Base-by-base conservation (phyloP, 140 eudicot species). In the Erigeron philadelphicus region DNA sequence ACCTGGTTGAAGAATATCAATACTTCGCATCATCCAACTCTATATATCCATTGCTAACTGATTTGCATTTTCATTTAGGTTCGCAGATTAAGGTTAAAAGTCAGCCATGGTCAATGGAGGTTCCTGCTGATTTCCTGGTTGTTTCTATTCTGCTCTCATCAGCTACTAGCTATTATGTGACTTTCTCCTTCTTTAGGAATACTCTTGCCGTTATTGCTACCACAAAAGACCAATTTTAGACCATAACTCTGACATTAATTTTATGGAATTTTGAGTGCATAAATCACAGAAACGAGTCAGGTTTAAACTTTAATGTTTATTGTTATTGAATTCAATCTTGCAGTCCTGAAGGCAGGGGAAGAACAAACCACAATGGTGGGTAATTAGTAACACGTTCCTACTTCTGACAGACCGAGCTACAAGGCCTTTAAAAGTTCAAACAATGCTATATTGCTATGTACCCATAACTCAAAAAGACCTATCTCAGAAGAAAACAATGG, bases 391-490 rank as follows among this genome's bases (percentile, higher is more conserved):
- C 49, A 82, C 77, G 11, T 68, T 79, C 70, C 35, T 56, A 67
- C 70, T 58, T 16, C 87, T 72, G 31, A 50, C 86, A 11, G 87
- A 81, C 69, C 87, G 0, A 53, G 13, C 66, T 87, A 87, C 88
- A 82, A 76, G 57, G 73, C 80, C 4, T 70, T 87, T 31, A 42
- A 76, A 83, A 71, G 80, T 87, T 87, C 47, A 80, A 78, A 72
- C 84, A 82, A 31, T 31, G 38, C 38, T 31, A 31, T 31, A 31
- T 40, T 87, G 91, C 48, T 84, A 82, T 5, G 88, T 86, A 23
- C 95, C 91, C 3, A 62, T 78, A 19, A 87, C 88, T 71, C 95
- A 87, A 61, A 68, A 66, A 23, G 91, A 83, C 76, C 73, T 90
- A 11, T 73, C 71, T 0, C 79, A 87, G 91, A 85, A 90, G 54